phyloP scores from a whole-genome alignment of 2,329 filamentous ascomycete species.

The Magnaporthiopsis rhizophila region DNA sequence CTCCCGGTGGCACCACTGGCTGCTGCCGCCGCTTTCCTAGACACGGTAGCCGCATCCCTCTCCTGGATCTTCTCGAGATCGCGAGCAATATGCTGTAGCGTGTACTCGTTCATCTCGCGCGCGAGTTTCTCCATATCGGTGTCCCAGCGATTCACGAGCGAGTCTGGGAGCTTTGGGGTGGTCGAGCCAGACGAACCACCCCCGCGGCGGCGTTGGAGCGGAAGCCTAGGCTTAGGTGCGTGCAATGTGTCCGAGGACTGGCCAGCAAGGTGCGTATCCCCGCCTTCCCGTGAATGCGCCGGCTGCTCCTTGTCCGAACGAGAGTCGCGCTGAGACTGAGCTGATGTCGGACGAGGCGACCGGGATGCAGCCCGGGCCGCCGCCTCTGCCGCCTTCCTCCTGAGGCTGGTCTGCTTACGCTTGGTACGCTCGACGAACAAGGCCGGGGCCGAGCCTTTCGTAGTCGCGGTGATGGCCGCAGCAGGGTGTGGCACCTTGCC shows the following conservation, averaged over 20 bases:
- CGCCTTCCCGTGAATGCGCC: not conserved
- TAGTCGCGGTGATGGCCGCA: not conserved
- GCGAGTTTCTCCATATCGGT: constrained; percentile 42
- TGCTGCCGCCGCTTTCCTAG: constrained; percentile 15
- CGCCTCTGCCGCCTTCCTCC: constrained; percentile 1
- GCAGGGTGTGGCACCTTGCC: constrained; percentile 32
- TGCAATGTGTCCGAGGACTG: not conserved
- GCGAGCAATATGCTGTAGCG: constrained; percentile 48
- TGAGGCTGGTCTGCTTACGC: constrained; percentile 1
- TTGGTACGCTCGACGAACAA: constrained; percentile 45
- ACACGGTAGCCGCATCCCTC: constrained; percentile 12
- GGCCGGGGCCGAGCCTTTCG: constrained; percentile 27
- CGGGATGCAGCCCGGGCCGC: not conserved
- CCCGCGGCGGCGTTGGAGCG: not conserved
- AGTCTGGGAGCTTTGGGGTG: constrained; percentile 13
- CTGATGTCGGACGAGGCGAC: not conserved
- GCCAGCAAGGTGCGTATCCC: not conserved
- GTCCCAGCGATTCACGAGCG: constrained; percentile 19
- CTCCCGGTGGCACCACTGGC: constrained; percentile 15
- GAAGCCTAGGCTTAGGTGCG: constrained; percentile 1
- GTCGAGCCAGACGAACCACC: not conserved
- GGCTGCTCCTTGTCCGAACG: not conserved
- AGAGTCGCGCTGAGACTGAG: not conserved
- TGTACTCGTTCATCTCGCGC: constrained; percentile 50
- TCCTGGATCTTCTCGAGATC: constrained; percentile 41